Base-by-base conservation (phyloP, 495 filamentous ascomycete species). In the Aspergillus baeticus region DNA sequence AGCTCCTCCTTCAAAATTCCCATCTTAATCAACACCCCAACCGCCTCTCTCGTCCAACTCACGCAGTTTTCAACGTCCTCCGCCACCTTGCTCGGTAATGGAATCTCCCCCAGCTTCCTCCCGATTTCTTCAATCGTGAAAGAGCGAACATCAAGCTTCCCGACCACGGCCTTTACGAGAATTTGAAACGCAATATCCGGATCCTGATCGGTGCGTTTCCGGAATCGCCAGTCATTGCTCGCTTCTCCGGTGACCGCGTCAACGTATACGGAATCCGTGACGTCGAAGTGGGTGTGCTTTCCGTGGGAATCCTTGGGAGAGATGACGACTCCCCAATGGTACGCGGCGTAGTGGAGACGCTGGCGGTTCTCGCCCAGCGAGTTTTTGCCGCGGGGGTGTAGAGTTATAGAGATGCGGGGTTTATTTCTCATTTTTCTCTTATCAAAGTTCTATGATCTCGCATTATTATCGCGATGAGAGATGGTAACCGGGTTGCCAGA, bases 401-500 rank as follows among this genome's bases (percentile, higher is more conserved):
- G 18, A 21, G 56, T 45, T 20, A 65, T 31, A 23, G 36, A 59
- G 13, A 65, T 15, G 5, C 49, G 49, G 50, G 46, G 44, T 51
- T 55, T 54, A 22, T 45, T 41, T 31, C 23, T 36, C 26, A 29
- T 29, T 8, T 29, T 29, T 8, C 8, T 8, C 26, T 8, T 29
- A 4, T 29, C 26, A n/a, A n/a, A n/a, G n/a, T n/a, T n/a, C n/a
- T n/a, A n/a, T n/a, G n/a, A 13, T 17, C 46, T 36, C n/a, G 46
- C 26, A 29, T 34, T 65, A 38, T 67, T 56, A 49, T 98, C 93
- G 15, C 91, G 90, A 74, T 97, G 91, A 0, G 89, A n/a, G n/a
- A n/a, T n/a, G n/a, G n/a, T n/a, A n/a, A n/a, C n/a, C n/a, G n/a
- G n/a, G n/a, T n/a, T n/a, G n/a, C n/a, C n/a, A n/a, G n/a, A n/a